Conservation (phyloP, 2,329 filamentous ascomycete species). For the Cladosporium austrohemisphaericum region DNA sequence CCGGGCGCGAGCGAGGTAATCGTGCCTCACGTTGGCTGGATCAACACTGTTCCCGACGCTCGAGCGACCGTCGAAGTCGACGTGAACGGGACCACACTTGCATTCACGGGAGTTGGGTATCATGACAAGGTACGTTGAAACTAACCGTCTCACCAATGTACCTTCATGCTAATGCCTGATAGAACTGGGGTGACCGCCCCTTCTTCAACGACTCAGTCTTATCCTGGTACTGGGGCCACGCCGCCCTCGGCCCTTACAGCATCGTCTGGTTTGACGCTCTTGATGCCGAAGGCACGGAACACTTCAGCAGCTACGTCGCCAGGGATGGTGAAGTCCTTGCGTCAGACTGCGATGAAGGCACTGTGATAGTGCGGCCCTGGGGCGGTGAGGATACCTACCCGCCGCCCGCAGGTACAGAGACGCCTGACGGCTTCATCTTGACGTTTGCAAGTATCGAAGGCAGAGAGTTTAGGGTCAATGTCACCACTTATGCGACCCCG, state of each 20-base stretch:
- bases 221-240: conserved; percentile 44
- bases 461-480: conserved; percentile 12
- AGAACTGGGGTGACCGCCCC: conserved; percentile 43
- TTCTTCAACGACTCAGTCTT: conserved; percentile 26
- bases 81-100: conserved; percentile 30
- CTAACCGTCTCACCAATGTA: neutral
- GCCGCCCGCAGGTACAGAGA: neutral
- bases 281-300: neutral
- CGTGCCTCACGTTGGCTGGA: no score
- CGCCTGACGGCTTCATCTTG: conserved; percentile 9
- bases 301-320: conserved; percentile 9
- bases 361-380: conserved; percentile 10
- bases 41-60: no score
- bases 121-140: conserved; percentile 38
- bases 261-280: conserved; percentile 42
- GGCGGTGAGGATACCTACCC: conserved; percentile 7
- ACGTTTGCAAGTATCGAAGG: conserved; percentile 12
- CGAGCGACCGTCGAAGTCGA: conserved; percentile 30
- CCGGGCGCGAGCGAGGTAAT: no score
- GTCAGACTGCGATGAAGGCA: neutral
- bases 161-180: neutral
- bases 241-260: conserved; percentile 39
- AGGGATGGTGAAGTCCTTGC: conserved; percentile 2
- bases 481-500: neutral
- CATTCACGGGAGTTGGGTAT: conserved; percentile 41